Evolutionary conservation across 257 asterid species (phyloP).

Genomic region (Ilex aquifolium): DNA sequence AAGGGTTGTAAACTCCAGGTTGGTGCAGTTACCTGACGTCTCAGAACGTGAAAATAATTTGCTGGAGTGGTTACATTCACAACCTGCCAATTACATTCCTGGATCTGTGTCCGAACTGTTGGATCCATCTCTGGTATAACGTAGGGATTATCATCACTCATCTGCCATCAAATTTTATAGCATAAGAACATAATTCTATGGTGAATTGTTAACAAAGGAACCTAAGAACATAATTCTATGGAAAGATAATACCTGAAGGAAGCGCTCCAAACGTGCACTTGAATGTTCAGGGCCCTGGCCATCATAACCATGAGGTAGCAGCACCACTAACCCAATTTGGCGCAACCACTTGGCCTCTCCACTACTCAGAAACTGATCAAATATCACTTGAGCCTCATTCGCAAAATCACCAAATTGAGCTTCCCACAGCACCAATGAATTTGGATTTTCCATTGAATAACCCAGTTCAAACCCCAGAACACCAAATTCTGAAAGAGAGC

Average conservation of each 20-base stretch:
- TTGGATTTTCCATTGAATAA: slow-evolving; percentile 96
- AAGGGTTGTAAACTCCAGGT: slow-evolving; percentile 1
- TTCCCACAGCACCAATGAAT: slow-evolving; percentile 91
- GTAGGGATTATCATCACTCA: slow-evolving; percentile 91
- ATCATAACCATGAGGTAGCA: slow-evolving; percentile 92
- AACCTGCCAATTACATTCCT: slow-evolving; percentile 98
- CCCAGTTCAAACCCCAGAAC: slow-evolving; percentile 95
- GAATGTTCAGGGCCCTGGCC: slow-evolving; percentile 99
- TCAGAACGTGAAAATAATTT: slow-evolving; percentile 93
- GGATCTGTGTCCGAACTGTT: slow-evolving; percentile 83
- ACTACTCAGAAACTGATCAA: slow-evolving; percentile 92
- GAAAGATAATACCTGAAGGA: slow-evolving; percentile 60
- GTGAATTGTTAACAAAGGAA: slow-evolving; percentile 4
- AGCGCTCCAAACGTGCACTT: slow-evolving; percentile 92
- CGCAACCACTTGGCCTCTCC: slow-evolving; percentile 99
- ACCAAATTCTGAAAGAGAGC: slow-evolving; percentile 92
- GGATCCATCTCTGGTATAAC: slow-evolving; percentile 96
- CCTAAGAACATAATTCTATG: background rate
- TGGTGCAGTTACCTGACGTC: slow-evolving; percentile 75
- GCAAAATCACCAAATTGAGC: slow-evolving; percentile 97
- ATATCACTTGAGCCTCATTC: slow-evolving; percentile 89
- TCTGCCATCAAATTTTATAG: slow-evolving; percentile 44
- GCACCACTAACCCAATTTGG: slow-evolving; percentile 79
- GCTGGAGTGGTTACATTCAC: slow-evolving; percentile 99
- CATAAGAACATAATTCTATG: background rate